Conservation (phyloP, 768 basidiomycete genomes). For the Panaeolus papilionaceus region DNA sequence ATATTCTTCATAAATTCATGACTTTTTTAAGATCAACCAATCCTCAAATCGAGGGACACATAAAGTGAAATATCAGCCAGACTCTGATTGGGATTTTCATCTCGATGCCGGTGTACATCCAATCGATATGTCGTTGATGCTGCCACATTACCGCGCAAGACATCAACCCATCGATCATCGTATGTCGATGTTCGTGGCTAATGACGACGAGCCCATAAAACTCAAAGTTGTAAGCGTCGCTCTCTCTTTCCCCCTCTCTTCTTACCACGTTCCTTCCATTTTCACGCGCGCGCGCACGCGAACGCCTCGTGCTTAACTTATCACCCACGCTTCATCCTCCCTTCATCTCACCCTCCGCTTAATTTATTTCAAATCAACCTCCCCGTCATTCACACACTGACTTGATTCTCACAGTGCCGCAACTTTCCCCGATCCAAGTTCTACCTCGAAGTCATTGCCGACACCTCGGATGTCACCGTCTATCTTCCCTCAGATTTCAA, state of each 20-base stretch:
- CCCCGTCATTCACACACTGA: slow-evolving; percentile 18
- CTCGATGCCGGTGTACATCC: slow-evolving; percentile 58
- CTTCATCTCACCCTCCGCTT: slow-evolving; percentile 4
- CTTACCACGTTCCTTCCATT: slow-evolving; percentile 23
- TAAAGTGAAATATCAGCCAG: slow-evolving; percentile 67
- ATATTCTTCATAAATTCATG: background rate
- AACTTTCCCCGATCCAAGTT: slow-evolving; percentile 58
- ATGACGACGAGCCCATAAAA: slow-evolving; percentile 60
- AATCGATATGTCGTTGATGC: slow-evolving; percentile 69
- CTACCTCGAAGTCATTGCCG: slow-evolving; percentile 67
- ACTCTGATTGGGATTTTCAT: slow-evolving; percentile 70
- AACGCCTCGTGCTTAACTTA: slow-evolving; percentile 3
- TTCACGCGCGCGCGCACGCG: slow-evolving; percentile 19
- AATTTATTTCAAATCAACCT: slow-evolving; percentile 15
- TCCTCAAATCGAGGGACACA: slow-evolving; percentile 52
- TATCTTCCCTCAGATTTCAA: slow-evolving; percentile 84
- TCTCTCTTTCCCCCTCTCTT: background rate
- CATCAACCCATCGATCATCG: slow-evolving; percentile 76
- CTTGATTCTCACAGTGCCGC: slow-evolving; percentile 55
- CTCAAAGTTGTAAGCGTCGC: slow-evolving; percentile 67
- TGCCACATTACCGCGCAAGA: slow-evolving; percentile 82
- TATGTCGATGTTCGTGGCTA: slow-evolving; percentile 70
- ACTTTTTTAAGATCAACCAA: slow-evolving; percentile 24
- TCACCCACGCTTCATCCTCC: slow-evolving; percentile 11
- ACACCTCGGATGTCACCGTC: slow-evolving; percentile 73